phyloP scores from a whole-genome alignment of 495 filamentous ascomycete genomes.

The Friedmanniomyces endolithicus region DNA sequence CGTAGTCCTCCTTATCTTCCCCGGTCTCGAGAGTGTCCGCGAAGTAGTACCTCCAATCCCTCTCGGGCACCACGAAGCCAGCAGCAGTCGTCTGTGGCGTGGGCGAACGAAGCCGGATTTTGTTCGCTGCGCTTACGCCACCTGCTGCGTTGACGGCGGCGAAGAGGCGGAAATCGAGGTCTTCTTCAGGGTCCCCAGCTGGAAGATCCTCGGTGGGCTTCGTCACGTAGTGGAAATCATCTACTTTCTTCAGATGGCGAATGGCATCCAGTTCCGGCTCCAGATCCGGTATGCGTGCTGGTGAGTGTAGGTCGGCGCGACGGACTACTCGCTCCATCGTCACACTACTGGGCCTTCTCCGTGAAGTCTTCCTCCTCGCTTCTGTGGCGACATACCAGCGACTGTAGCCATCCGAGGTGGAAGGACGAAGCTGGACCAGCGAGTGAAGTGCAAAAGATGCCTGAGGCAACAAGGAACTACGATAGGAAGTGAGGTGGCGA shows the following conservation, averaged over 20 bases:
- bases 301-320: constrained; percentile 4
- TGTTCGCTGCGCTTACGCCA: background rate
- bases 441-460: no score
- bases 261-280: background rate
- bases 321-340: constrained; percentile 6
- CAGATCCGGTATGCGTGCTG: background rate
- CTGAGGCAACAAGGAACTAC: no score
- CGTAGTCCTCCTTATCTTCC: background rate
- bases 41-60: constrained; percentile 5
- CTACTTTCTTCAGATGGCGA: background rate
- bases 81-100: background rate
- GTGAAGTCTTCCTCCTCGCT: no score
- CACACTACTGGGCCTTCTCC: background rate
- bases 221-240: background rate
- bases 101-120: constrained; percentile 12
- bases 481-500: no score
- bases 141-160: background rate
- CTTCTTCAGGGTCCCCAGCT: background rate
- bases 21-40: background rate
- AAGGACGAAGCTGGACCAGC: no score
- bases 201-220: background rate
- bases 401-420: no score
- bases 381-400: no score
- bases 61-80: constrained; percentile 4
- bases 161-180: constrained; percentile 14